Percentiles rank a stretch among this genome's conserved stretches.
Evolutionary conservation across 139 green algal species (phyloP).

Genomic region (Spirogloea muscicola): DNA sequence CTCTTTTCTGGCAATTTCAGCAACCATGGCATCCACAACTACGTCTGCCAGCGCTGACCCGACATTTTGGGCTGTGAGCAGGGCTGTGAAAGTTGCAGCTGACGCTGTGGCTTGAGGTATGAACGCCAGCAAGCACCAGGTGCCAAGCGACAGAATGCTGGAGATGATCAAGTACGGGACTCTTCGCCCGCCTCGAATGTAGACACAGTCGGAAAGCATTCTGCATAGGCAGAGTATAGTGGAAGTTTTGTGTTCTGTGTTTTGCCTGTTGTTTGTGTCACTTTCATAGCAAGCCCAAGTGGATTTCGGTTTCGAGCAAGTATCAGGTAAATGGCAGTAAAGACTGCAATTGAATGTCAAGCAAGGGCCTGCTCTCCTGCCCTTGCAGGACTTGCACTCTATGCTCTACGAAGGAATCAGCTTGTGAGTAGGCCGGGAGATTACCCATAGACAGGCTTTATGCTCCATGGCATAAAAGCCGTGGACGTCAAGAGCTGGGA

Average conservation of each 20-base stretch:
- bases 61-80: conserved; percentile 64
- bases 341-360: too few relatives aligned
- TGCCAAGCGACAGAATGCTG: conserved; percentile 82
- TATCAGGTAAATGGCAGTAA: too few relatives aligned
- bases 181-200: not conserved
- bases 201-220: conserved; percentile 18
- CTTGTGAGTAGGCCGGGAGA: too few relatives aligned
- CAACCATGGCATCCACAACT: conserved; percentile 96
- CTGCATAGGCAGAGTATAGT: too few relatives aligned
- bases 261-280: too few relatives aligned
- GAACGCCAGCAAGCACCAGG: conserved; percentile 11
- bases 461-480: conserved; percentile 66
- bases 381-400: too few relatives aligned
- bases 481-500: conserved; percentile 62
- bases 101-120: not conserved
- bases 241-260: too few relatives aligned
- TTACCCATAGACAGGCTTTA: conserved; percentile 93
- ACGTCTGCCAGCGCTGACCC: conserved; percentile 83
- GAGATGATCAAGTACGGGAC: conserved; percentile 65
- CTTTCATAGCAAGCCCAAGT: too few relatives aligned
- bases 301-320: too few relatives aligned
- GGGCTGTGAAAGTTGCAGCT: conserved; percentile 36
- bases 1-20: conserved; percentile 55
- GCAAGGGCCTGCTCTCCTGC: too few relatives aligned
- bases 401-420: too few relatives aligned